A percentile compares a stretch with the other conserved stretches of the same genome.
These are phyloP conservation scores for Artomyces pyxidatus DNA, from an alignment of 768 basidiomycete species.

Conservation along the genomic window DNA sequence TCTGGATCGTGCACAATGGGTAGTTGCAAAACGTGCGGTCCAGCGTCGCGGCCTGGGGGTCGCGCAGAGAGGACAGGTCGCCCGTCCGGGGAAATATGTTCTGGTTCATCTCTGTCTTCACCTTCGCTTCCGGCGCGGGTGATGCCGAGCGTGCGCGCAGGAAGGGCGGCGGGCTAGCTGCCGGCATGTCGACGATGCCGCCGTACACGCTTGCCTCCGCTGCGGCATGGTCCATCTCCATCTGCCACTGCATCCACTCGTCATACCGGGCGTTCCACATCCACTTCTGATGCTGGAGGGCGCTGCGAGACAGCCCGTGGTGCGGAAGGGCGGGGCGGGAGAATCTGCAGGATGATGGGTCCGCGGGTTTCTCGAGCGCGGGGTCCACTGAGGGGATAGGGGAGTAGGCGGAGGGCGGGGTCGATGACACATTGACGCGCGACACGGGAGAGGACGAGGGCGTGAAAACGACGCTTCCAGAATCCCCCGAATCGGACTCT, in stretches of 20 bases:
- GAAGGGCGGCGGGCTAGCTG: constrained; percentile 3
- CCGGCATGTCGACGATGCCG: constrained; percentile 12
- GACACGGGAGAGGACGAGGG: not conserved
- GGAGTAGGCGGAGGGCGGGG: constrained; percentile 1
- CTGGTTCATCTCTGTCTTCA: constrained; percentile 17
- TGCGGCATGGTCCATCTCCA: constrained; percentile 11
- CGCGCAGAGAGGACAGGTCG: constrained; percentile 49
- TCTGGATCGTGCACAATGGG: constrained; percentile 58
- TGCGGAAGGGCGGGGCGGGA: constrained; percentile 22
- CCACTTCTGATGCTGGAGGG: constrained; percentile 50
- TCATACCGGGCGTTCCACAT: constrained; percentile 55
- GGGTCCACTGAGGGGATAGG: constrained; percentile 1
- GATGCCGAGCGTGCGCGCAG: constrained; percentile 1
- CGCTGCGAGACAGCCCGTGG: constrained; percentile 56
- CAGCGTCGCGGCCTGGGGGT: constrained; percentile 46
- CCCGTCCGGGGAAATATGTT: constrained; percentile 51
- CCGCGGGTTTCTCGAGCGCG: not conserved
- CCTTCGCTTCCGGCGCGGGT: constrained; percentile 1
- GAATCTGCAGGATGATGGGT: not conserved
- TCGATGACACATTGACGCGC: too few species aligned
- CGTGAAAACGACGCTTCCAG: not conserved
- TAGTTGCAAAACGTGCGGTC: constrained; percentile 52
- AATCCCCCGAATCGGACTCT: constrained; percentile 13
- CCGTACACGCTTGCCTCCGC: constrained; percentile 15
- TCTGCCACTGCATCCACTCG: constrained; percentile 35